A percentile compares a stretch with the other conserved stretches of the same genome.
Evolutionary conservation across 2,329 filamentous ascomycete species (phyloP).

Genomic region (Cladorrhinum sp.): DNA sequence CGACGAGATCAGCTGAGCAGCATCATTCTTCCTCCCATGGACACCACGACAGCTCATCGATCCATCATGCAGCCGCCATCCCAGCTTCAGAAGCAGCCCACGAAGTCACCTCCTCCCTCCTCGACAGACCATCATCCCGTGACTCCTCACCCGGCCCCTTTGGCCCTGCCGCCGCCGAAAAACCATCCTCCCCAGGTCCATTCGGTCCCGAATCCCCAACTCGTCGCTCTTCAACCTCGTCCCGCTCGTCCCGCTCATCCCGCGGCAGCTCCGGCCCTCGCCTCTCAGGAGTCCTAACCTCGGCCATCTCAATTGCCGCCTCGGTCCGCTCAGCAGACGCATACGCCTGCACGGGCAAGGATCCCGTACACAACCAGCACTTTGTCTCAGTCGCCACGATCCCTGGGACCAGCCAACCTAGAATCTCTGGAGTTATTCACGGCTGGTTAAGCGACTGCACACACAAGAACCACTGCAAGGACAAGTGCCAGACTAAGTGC

Average conservation of each 20-base stretch:
- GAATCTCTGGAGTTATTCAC: conserved; percentile 19
- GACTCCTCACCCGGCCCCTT: background rate
- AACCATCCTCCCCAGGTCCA: background rate
- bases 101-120: background rate
- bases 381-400: conserved; percentile 10
- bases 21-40: background rate
- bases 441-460: conserved; percentile 24
- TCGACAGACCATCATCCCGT: background rate
- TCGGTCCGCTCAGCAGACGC: background rate
- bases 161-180: background rate
- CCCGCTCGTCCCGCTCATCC: no score
- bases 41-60: background rate
- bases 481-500: conserved; percentile 12
- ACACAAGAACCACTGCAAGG: conserved; percentile 9
- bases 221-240: background rate
- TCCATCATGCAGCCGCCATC: background rate
- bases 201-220: background rate
- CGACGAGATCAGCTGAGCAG: background rate
- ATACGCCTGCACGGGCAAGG: conserved; percentile 18
- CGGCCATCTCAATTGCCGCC: conserved; percentile 5
- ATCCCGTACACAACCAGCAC: conserved; percentile 14
- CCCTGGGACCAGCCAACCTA: background rate
- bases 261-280: background rate
- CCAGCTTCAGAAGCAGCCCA: background rate
- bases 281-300: background rate